Base-by-base conservation (phyloP, 345 rosid genomes). In the Gynandropsis gynandra region DNA sequence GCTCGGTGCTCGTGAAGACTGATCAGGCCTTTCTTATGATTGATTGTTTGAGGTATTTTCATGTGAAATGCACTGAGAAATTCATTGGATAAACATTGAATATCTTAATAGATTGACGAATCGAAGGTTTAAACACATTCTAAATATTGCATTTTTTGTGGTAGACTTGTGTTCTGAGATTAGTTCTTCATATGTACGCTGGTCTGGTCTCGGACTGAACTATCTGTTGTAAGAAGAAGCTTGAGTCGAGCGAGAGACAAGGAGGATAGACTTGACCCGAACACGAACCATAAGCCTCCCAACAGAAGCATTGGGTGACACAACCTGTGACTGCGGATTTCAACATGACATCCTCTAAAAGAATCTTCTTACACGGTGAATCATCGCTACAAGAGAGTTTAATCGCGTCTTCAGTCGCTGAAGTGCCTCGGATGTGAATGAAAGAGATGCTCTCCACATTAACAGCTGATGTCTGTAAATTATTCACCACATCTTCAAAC, bases 261-360 rank as follows among this genome's bases (percentile, higher is more conserved):
- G 89, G 68, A 16, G 98, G 96, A 14, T 56, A 36, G 24, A 84
- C 75, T 45, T 58, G 57, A 68, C 80, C 96, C 0, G 16, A 47
- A 54, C 73, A 74, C n/a, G 75, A 64, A 54, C 96, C 96, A 33
- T 73, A 63, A 42, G 96, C 93, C 64, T 82, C 66, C 95, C 95
- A 87, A 51, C 98, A 84, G 50, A 77, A 79, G 7, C 95, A 80
- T 53, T 53, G 58, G 9, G 77, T 55, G 16, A 19, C 19, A 8
- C 65, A 80, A 20, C 75, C 74, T 4, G 36, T 21, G 27, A 55
- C 27, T 9, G 76, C 58, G n/a, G 82, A 68, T 11, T 52, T 55
- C 6, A 90, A 82, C 41, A 74, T 69, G 65, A 84, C 52, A 39
- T 92, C 89, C 65, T 90, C 79, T 54, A 87, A 54, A 54, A 59